Percentiles rank a stretch among this genome's conserved stretches.
Evolutionary conservation across 1,284 basidiomycete species (phyloP).

Genomic region (Naganishia albida): DNA sequence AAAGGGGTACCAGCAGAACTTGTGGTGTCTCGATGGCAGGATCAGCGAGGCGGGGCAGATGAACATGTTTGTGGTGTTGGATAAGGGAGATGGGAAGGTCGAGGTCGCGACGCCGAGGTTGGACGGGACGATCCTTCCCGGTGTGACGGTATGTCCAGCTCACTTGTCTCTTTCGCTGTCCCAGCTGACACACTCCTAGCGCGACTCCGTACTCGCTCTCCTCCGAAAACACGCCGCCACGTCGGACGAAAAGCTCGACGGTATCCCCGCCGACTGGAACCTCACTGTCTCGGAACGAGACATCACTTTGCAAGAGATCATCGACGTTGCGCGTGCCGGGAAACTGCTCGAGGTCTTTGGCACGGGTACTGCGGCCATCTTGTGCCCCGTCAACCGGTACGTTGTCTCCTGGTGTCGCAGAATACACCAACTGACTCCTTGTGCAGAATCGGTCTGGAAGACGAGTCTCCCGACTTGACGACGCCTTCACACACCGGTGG

Average conservation of each 20-base stretch:
- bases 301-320: conserved; percentile 55
- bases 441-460: conserved; percentile 39
- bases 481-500: conserved; percentile 56
- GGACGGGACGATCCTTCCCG: conserved; percentile 52
- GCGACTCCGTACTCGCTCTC: conserved; percentile 69
- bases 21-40: conserved; percentile 57
- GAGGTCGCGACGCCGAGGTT: conserved; percentile 38
- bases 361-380: conserved; percentile 69
- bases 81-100: conserved; percentile 38
- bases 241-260: conserved; percentile 52
- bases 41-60: conserved; percentile 59
- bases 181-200: conserved; percentile 62
- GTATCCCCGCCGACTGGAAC: conserved; percentile 43
- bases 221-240: conserved; percentile 47
- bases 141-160: conserved; percentile 28
- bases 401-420: conserved; percentile 38
- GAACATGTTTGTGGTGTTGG: conserved; percentile 67
- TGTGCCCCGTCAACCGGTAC: conserved; percentile 63
- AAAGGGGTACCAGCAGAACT: conserved; percentile 69
- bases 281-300: conserved; percentile 29
- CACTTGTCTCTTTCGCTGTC: too few species aligned
- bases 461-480: conserved; percentile 59
- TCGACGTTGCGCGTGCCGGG: conserved; percentile 58
- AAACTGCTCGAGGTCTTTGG: conserved; percentile 69
- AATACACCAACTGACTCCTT: neutral